Evolutionary conservation across 179 eudicot genomes (phyloP).

Genomic region (Sideroxylon spinosum): DNA sequence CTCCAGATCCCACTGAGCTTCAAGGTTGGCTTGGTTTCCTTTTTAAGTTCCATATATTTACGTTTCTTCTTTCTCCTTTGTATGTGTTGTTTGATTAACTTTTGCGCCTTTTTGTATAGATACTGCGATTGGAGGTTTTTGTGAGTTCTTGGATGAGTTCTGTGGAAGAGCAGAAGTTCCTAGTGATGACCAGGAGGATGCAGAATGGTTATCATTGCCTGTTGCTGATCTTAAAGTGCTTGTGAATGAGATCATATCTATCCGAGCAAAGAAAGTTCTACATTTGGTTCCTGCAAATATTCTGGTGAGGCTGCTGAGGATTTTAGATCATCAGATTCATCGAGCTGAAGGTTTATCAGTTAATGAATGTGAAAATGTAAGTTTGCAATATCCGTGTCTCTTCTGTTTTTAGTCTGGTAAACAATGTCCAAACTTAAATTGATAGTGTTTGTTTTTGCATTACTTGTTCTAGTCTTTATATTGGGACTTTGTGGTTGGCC

Average conservation of each 20-base stretch:
- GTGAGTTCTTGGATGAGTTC: constrained; percentile 71
- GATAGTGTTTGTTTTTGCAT: neutral
- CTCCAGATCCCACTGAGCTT: constrained; percentile 49
- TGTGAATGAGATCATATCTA: constrained; percentile 70
- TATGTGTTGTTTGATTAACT: neutral
- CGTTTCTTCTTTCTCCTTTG: neutral
- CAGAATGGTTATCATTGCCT: constrained; percentile 65
- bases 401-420: neutral
- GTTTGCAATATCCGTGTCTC: constrained; percentile 22
- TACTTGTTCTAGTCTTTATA: neutral
- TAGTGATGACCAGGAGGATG: constrained; percentile 70
- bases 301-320: constrained; percentile 61
- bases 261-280: constrained; percentile 52
- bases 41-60: neutral
- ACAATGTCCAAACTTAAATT: neutral
- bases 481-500: neutral
- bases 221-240: constrained; percentile 60
- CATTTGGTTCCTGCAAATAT: constrained; percentile 70
- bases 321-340: constrained; percentile 91
- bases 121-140: constrained; percentile 57
- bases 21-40: constrained; percentile 46
- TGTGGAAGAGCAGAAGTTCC: constrained; percentile 73
- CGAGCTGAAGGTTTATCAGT: constrained; percentile 90
- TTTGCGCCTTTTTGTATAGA: constrained; percentile 30
- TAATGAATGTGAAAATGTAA: constrained; percentile 73